Conservation (phyloP, 2,329 filamentous ascomycete species). For the Tolypocladium nubicola region DNA sequence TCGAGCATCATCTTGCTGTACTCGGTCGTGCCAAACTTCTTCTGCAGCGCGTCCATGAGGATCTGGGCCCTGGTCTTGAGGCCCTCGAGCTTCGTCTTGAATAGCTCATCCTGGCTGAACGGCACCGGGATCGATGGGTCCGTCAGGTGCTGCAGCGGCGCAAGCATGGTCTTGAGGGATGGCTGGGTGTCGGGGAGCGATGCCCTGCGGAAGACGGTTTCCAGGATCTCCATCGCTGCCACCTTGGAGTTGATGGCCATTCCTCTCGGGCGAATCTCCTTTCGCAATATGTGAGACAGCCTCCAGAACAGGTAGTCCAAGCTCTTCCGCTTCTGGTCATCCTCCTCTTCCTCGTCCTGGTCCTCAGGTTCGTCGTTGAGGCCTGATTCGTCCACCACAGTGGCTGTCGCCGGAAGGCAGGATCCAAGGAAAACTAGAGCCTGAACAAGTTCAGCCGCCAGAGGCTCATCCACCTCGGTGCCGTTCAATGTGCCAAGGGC, state of each 20-base stretch:
- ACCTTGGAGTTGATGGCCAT: conserved; percentile 62
- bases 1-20: conserved; percentile 66
- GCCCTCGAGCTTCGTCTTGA: conserved; percentile 57
- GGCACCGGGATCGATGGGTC: conserved; percentile 66
- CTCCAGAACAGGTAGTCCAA: conserved; percentile 71
- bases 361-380: conserved; percentile 32
- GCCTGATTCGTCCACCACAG: conserved; percentile 26
- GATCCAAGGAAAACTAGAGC: conserved; percentile 74
- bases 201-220: conserved; percentile 55
- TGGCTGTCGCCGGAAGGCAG: conserved; percentile 28
- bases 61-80: conserved; percentile 65
- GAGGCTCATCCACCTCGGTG: conserved; percentile 54
- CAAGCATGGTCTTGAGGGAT: conserved; percentile 50
- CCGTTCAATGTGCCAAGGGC: conserved; percentile 47
- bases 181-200: conserved; percentile 45
- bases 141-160: conserved; percentile 69
- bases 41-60: conserved; percentile 72
- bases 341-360: conserved; percentile 32
- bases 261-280: conserved; percentile 56
- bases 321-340: conserved; percentile 26
- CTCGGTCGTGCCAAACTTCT: conserved; percentile 68
- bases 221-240: conserved; percentile 63
- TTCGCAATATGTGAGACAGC: conserved; percentile 67
- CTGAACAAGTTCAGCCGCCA: conserved; percentile 70
- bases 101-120: conserved; percentile 58